Evolutionary conservation across 306 rosid species (phyloP), one percentile per base, ranked within the genome.

Genomic region (Medicago arabica): DNA sequence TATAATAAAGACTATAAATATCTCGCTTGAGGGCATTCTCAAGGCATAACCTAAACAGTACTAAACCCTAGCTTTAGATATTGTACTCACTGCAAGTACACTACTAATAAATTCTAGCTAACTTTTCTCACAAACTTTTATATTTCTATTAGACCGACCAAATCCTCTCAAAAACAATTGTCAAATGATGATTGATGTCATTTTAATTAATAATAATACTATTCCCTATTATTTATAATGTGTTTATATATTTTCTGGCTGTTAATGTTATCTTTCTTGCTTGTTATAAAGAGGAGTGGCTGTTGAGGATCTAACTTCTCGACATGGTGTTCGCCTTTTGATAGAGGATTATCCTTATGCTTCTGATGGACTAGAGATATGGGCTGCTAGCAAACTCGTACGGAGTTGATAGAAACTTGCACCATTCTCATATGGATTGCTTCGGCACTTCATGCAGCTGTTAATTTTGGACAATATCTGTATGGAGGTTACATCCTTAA

Each of bases 321-420:
- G 15, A 10, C 6, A 55, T 1, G 62, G 62, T 1, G 3, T 55
- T 19, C 62, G 62, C 1, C 34, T 55, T 19, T 4, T 55, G 15
- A 55, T 55, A 9, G 5, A 55, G 15, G 62, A 55, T 12, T 55
- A 55, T 9, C 62, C 62, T 55, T 55, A 55, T 55, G 62, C 62
- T 19, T 4, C 34, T 21, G 62, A 55, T 55, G 62, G 62, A 18
- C 34, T 55, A 21, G 62, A 55, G 34, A 55, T 55, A 55, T 55
- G 62, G 62, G 31, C 15, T 10, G 62, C 62, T 21, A 55, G 62
- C 7, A 55, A 55, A 55, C 34, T 19, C 15, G 31, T 9, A 1
- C 2, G 0, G 62, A 55, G 34, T 55, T 55, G 15, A 55, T 55
- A 3, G 62, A 55, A 19, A 15, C 15, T 1, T 9, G 62, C n/a